These are phyloP conservation scores for Lactifluus pinguis DNA, from an alignment of 768 basidiomycete genomes.

Conservation along the genomic window DNA sequence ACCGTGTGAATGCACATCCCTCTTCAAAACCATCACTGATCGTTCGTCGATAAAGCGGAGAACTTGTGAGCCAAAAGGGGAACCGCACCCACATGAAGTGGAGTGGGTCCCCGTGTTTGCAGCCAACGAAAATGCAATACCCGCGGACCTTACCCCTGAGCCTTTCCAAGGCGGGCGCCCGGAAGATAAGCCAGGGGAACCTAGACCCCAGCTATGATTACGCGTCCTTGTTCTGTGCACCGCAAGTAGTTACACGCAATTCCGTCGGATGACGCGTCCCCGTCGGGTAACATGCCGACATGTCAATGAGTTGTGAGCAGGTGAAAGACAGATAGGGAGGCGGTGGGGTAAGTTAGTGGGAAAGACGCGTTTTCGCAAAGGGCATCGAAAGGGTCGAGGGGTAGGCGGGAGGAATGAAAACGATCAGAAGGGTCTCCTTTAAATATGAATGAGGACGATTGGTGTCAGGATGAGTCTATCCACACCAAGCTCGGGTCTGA, in stretches of 20 bases:
- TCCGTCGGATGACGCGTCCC: not conserved
- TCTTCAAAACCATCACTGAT: not conserved
- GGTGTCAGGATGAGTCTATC: slow-evolving; percentile 11
- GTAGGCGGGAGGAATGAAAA: not conserved
- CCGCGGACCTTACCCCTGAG: slow-evolving; percentile 1
- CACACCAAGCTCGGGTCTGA: not conserved
- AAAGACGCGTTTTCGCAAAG: not conserved
- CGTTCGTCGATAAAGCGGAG: not conserved
- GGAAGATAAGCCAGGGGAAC: not conserved
- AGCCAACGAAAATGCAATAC: not conserved
- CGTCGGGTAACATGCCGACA: not conserved
- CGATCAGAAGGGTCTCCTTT: not conserved
- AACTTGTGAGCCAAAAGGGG: not conserved
- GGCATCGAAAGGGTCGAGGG: not conserved
- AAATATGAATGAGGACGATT: not conserved
- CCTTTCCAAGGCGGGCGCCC: not conserved
- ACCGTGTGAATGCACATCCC: not conserved
- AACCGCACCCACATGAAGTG: not conserved
- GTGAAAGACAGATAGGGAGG: not conserved
- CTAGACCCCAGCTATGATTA: not conserved
- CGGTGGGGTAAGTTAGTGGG: not conserved
- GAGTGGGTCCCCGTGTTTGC: too few species aligned
- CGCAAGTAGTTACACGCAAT: too few species aligned
- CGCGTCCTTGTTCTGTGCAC: too few species aligned
- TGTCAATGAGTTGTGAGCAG: not conserved